Percentiles rank a stretch among this genome's conserved stretches.
phyloP scores from a whole-genome alignment of 345 rosid species.

The Euphorbia lathyris region DNA sequence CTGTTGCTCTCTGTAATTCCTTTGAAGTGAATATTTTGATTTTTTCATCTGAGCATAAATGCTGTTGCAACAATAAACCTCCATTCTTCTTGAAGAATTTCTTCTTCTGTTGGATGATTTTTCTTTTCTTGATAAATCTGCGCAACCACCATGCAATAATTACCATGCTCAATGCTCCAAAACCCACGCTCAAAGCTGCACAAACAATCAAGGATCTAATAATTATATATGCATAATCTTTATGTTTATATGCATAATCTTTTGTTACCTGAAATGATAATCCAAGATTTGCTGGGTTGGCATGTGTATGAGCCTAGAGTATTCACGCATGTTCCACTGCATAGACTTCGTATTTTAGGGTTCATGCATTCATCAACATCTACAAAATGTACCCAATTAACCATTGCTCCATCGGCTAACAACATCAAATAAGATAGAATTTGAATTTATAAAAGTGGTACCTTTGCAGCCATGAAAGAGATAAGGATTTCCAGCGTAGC shows the following conservation, averaged over 20 bases:
- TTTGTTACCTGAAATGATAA: background rate
- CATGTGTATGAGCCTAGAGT: background rate
- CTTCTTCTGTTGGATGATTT: background rate
- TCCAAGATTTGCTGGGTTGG: background rate
- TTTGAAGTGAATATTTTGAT: constrained; percentile 1
- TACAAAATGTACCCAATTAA: background rate
- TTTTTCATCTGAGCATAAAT: background rate
- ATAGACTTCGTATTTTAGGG: background rate
- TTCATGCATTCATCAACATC: background rate
- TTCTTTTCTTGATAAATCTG: constrained; percentile 3
- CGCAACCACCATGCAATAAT: background rate
- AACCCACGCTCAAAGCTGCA: background rate
- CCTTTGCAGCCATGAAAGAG: background rate
- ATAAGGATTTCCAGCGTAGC: constrained; percentile 3
- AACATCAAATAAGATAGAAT: too few species aligned
- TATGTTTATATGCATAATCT: too few species aligned
- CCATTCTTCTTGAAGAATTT: constrained; percentile 10
- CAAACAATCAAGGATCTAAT: too few species aligned
- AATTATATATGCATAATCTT: too few species aligned
- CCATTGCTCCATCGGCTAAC: background rate
- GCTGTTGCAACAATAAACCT: background rate
- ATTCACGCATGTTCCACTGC: background rate
- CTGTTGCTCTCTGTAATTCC: constrained; percentile 8
- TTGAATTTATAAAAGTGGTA: background rate
- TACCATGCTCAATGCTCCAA: background rate